Conservation (phyloP, 345 rosid species). For the Erysimum cheiranthoides region DNA sequence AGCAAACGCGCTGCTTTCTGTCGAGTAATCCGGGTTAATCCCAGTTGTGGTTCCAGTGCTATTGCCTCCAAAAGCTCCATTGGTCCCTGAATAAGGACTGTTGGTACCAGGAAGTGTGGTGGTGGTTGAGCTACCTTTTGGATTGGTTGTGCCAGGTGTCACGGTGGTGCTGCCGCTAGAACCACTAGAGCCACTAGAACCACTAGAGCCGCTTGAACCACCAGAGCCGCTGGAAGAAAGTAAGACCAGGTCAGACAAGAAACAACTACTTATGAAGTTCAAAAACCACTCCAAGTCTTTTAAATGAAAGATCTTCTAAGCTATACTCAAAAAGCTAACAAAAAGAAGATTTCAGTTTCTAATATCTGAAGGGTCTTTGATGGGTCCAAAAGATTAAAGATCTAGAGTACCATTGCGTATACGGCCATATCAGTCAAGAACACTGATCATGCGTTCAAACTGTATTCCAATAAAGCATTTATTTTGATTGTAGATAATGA, state of each 20-base stretch:
- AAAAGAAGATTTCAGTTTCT: slow-evolving; percentile 24
- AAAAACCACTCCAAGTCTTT: slow-evolving; percentile 26
- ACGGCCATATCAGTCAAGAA: slow-evolving; percentile 36
- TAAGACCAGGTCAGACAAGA: slow-evolving; percentile 17
- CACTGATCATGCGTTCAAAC: slow-evolving; percentile 37
- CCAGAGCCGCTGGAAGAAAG: background rate
- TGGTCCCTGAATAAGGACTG: slow-evolving; percentile 45
- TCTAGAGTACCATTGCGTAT: slow-evolving; percentile 14
- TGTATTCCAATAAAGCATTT: slow-evolving; percentile 38
- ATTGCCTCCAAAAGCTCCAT: slow-evolving; percentile 43
- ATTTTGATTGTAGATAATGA: slow-evolving; percentile 11
- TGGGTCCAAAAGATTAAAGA: slow-evolving; percentile 22
- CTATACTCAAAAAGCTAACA: background rate
- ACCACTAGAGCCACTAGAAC: slow-evolving; percentile 12
- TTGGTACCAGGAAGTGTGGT: slow-evolving; percentile 46
- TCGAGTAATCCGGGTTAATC: slow-evolving; percentile 45
- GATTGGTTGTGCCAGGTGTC: slow-evolving; percentile 44
- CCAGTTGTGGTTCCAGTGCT: slow-evolving; percentile 38
- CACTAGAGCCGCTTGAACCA: slow-evolving; percentile 36
- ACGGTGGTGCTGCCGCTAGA: slow-evolving; percentile 37
- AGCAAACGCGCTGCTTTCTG: slow-evolving; percentile 35
- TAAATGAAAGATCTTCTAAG: background rate
- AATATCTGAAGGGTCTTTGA: slow-evolving; percentile 16
- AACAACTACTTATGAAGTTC: background rate
- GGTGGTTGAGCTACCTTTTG: slow-evolving; percentile 44